A percentile compares a stretch with the other conserved stretches of the same genome.
phyloP scores from a whole-genome alignment of 2,329 filamentous ascomycete species.

The Talaromyces sp. region DNA sequence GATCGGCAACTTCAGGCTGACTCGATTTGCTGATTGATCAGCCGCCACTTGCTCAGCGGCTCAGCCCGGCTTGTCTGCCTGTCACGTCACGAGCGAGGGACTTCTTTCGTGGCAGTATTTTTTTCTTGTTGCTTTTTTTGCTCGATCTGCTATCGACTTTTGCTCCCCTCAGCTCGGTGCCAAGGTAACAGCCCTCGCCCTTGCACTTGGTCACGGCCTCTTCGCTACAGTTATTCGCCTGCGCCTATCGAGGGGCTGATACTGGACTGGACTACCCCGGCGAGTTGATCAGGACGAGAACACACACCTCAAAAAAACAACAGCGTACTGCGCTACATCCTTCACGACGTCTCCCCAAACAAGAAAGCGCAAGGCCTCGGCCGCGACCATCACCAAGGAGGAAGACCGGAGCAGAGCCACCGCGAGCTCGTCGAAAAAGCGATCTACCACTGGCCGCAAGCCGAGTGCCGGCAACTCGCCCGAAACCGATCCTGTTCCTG shows the following conservation, averaged over 20 bases:
- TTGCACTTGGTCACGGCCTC: neutral
- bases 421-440: neutral
- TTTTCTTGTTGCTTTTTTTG: neutral
- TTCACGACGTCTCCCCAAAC: slow-evolving; percentile 51
- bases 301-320: neutral
- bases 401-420: slow-evolving; percentile 13
- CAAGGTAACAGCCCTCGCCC: neutral
- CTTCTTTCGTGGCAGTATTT: neutral
- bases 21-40: neutral
- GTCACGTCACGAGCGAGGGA: neutral
- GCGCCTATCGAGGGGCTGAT: neutral
- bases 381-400: slow-evolving; percentile 31
- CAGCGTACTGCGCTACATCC: neutral
- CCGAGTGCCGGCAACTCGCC: neutral
- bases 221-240: no score
- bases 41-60: neutral
- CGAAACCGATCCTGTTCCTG: neutral
- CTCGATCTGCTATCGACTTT: neutral
- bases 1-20: neutral
- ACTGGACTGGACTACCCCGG: neutral
- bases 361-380: slow-evolving; percentile 51
- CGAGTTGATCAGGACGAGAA: neutral
- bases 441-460: neutral
- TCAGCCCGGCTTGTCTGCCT: neutral
- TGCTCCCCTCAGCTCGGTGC: neutral